Evolutionary conservation across 1,284 basidiomycete genomes (phyloP).

Genomic region (Coniferiporia weirii): DNA sequence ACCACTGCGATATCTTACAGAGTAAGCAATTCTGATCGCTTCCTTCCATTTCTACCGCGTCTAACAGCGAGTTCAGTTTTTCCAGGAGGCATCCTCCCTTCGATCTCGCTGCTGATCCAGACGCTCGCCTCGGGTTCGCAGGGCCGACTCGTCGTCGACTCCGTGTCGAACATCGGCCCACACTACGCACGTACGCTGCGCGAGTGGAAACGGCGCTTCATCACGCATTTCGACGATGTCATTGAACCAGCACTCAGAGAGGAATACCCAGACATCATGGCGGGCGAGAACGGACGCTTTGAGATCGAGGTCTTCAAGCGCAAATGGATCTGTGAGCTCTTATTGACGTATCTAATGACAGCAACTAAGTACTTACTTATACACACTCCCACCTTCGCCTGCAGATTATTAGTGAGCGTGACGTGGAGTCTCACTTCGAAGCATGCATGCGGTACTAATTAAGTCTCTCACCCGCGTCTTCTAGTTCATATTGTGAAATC

Average conservation of each 20-base stretch:
- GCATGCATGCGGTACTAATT: too few relatives aligned
- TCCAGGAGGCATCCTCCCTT: constrained; percentile 74
- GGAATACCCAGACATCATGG: constrained; percentile 57
- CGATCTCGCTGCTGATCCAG: constrained; percentile 56
- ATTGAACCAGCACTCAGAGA: constrained; percentile 58
- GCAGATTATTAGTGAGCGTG: constrained; percentile 39
- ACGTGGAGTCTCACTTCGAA: neutral
- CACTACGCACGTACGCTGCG: constrained; percentile 80
- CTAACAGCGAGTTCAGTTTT: constrained; percentile 45
- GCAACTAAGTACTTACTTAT: neutral
- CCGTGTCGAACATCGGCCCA: constrained; percentile 73
- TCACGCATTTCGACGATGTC: constrained; percentile 52
- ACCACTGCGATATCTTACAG: constrained; percentile 14
- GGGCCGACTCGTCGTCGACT: constrained; percentile 63
- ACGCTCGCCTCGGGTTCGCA: constrained; percentile 51
- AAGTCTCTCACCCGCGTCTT: constrained; percentile 21
- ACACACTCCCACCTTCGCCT: too few relatives aligned
- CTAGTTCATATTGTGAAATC: constrained; percentile 70
- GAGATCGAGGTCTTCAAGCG: constrained; percentile 74
- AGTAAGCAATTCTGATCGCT: constrained; percentile 21
- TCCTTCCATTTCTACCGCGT: constrained; percentile 1
- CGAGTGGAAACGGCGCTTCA: constrained; percentile 73
- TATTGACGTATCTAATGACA: neutral
- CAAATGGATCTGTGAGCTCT: constrained; percentile 72
- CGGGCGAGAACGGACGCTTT: constrained; percentile 34